Evolutionary conservation across 139 green algal genomes (phyloP).

Genomic region (Coelastrella sp.): DNA sequence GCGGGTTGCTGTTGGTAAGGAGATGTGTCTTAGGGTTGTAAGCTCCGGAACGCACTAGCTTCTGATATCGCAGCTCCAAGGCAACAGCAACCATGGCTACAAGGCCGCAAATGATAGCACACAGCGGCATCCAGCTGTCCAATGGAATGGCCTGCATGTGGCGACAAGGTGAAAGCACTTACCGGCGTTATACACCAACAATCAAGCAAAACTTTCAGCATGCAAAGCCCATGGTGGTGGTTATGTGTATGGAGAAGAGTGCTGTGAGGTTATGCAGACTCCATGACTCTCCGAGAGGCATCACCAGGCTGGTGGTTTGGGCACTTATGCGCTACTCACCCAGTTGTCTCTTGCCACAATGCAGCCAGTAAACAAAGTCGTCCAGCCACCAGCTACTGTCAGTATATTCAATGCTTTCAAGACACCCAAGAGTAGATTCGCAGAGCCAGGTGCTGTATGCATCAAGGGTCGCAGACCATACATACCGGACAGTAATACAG

Average conservation of each 20-base stretch:
- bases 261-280: too few species aligned
- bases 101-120: not conserved
- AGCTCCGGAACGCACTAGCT: conserved; percentile 8
- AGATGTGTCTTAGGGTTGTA: conserved; percentile 34
- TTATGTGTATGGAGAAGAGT: too few species aligned
- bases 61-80: conserved; percentile 20
- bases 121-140: not conserved
- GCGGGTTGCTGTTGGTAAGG: not conserved
- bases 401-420: not conserved
- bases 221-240: too few species aligned
- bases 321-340: conserved; percentile 30
- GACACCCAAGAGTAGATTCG: not conserved
- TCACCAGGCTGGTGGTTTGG: too few species aligned
- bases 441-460: not conserved
- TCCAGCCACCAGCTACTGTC: not conserved
- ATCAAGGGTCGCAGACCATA: conserved; percentile 22
- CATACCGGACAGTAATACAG: conserved; percentile 4
- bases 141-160: conserved; percentile 14
- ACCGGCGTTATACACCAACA: not conserved
- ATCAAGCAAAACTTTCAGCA: too few species aligned
- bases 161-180: not conserved
- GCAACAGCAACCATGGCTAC: not conserved
- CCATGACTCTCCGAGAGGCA: too few species aligned
- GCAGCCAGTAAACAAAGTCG: conserved; percentile 15
- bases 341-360: conserved; percentile 2